Base-by-base conservation (phyloP, 371 early-diverging fungal genomes). In the Batrachochytrium dendrobatidis region DNA sequence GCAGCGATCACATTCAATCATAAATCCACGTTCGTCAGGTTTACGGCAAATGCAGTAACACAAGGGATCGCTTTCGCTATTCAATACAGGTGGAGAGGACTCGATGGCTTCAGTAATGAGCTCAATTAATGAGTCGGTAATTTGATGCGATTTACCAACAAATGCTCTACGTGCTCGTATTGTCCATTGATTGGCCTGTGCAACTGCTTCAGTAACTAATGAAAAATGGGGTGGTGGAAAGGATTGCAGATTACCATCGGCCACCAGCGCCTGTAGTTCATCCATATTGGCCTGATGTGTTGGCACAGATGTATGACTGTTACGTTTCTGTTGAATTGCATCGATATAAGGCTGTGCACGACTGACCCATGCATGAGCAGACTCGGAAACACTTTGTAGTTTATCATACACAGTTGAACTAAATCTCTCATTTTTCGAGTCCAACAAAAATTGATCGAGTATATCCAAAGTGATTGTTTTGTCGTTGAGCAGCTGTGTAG, bases 1-100 rank as follows among this genome's bases (percentile, higher is more conserved):
- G 61, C 91, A 90, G n/a, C 71, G 58, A 60, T 84, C 86, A 61
- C 91, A 90, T 61, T 84, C 83, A 25, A 87, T 77, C 31, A 88
- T 64, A 34, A 76, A 70, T 28, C 79, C 74, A 52, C 79, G n/a
- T 12, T 39, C 45, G 29, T 68, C 74, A 63, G 54, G 67, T 70
- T 24, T 66, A 71, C 54, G 74, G 68, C 28, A 71, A 60, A 43
- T 55, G 29, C 62, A 67, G 31, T 60, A 39, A n/a, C 39, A 34
- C 5, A 10, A 24, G 1, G 28, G 3, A 22, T 25, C 30, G 5
- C 18, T 10, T 6, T 7, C 5, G 22, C 34, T 4, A 26, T 28
- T 34, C 18, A 6, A 4, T 22, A 6, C 28, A 7, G 26, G 5
- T 20, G 34, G 20, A 5, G 10, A 29, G 10, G 10, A 5, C 20